Percentiles rank a stretch among this genome's conserved stretches.
Conservation (phyloP, 441 rosid genomes). For the Breynia disticha region DNA sequence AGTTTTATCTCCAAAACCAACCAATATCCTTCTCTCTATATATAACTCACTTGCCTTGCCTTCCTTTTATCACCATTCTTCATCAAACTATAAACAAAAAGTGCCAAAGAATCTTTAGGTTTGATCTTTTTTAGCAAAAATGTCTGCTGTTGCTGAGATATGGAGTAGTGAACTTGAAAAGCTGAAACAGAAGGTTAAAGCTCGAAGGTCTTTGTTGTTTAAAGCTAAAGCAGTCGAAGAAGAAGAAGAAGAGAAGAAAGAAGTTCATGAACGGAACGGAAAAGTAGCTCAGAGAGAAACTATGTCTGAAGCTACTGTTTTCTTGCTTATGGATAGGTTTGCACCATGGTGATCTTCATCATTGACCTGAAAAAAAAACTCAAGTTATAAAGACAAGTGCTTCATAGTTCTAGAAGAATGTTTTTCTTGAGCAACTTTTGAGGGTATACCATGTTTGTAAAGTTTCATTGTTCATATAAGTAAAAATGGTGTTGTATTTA, state of each 20-base stretch:
- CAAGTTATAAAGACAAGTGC: too few relatives aligned
- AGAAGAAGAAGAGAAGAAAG: conserved; percentile 15
- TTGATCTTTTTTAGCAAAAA: conserved; percentile 5
- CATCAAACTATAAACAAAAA: not conserved
- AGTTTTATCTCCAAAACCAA: too few relatives aligned
- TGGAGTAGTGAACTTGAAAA: conserved; percentile 55
- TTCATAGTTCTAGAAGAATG: too few relatives aligned
- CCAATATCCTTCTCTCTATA: not conserved
- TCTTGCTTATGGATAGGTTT: conserved; percentile 76
- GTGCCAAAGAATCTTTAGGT: not conserved
- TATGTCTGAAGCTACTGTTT: conserved; percentile 59
- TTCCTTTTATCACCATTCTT: not conserved
- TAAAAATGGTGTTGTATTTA: too few relatives aligned
- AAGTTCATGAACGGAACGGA: not conserved
- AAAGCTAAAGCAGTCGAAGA: conserved; percentile 16
- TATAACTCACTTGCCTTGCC: conserved; percentile 5
- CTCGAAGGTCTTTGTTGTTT: conserved; percentile 17
- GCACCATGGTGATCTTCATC: conserved; percentile 44
- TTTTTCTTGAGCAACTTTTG: too few relatives aligned
- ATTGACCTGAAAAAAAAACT: not conserved
- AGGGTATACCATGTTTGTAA: too few relatives aligned
- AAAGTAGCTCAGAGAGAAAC: conserved; percentile 21
- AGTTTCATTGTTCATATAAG: too few relatives aligned
- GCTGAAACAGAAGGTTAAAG: conserved; percentile 43
- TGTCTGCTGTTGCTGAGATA: conserved; percentile 51